phyloP scores from a whole-genome alignment of 23 red algal genomes.

The Gracilaria gracilis region DNA sequence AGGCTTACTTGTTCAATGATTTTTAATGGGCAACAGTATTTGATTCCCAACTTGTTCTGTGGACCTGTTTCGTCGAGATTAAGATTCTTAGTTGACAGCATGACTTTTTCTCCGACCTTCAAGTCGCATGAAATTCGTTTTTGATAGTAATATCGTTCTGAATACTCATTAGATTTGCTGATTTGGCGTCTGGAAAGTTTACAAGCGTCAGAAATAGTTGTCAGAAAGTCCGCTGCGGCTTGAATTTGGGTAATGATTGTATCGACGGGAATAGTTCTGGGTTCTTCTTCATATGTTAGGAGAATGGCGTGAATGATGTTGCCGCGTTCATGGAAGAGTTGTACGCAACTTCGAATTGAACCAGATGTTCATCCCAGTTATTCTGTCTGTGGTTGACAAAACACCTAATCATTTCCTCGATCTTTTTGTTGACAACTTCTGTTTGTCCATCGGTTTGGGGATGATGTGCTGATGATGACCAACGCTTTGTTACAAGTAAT shows the following conservation, averaged over 20 bases:
- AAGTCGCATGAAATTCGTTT: background rate
- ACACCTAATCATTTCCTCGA: slow-evolving; percentile 38
- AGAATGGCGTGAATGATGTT: background rate
- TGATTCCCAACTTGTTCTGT: background rate
- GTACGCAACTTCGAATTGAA: slow-evolving; percentile 33
- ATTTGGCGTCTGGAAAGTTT: background rate
- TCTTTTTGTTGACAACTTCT: slow-evolving; percentile 51
- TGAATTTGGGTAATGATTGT: background rate
- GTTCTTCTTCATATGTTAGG: slow-evolving; percentile 30
- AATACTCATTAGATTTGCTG: background rate
- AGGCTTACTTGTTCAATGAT: slow-evolving; percentile 19
- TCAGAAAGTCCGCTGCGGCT: background rate
- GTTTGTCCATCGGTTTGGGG: slow-evolving; percentile 53
- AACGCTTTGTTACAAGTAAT: background rate
- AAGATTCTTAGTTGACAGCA: slow-evolving; percentile 21
- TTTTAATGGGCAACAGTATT: slow-evolving; percentile 27
- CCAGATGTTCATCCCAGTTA: slow-evolving; percentile 31
- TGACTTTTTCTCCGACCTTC: slow-evolving; percentile 27
- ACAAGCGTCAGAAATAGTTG: background rate
- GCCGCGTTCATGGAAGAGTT: slow-evolving; percentile 5
- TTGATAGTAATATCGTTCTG: background rate
- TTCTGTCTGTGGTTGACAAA: slow-evolving; percentile 31
- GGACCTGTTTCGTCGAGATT: background rate
- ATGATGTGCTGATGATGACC: slow-evolving; percentile 29
- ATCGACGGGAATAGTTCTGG: background rate